Percentiles rank a stretch among this genome's conserved stretches.
phyloP scores from a whole-genome alignment of 1,139 yeast genomes.

The Suzukiozyma palmioleophila region DNA sequence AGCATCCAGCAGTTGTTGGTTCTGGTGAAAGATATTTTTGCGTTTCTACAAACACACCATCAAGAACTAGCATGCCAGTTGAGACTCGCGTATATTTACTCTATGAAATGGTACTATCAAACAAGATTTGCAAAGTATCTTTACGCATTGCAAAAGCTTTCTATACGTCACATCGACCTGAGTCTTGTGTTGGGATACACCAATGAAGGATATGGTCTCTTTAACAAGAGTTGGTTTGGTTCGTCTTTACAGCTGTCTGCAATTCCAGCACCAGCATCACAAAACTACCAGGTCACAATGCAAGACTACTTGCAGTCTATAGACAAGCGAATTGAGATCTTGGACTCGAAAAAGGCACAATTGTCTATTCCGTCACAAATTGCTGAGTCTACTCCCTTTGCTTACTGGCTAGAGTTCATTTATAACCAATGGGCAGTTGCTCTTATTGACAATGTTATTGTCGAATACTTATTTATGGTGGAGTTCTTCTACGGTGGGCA shows the following conservation, averaged over 20 bases:
- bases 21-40: conserved; percentile 54
- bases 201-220: conserved; percentile 23
- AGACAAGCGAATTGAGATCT: conserved; percentile 51
- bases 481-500: conserved; percentile 62
- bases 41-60: conserved; percentile 53
- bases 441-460: conserved; percentile 69
- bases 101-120: conserved; percentile 91
- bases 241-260: conserved; percentile 3
- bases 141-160: conserved; percentile 66
- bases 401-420: conserved; percentile 68
- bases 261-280: conserved; percentile 2
- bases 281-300: conserved; percentile 15
- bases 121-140: conserved; percentile 76
- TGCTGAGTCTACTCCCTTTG: conserved; percentile 69
- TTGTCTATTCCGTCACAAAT: conserved; percentile 79
- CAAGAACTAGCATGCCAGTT: conserved; percentile 71
- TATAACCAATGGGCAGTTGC: conserved; percentile 74
- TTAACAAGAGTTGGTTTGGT: conserved; percentile 27
- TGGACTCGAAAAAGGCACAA: conserved; percentile 24
- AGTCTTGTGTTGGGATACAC: conserved; percentile 47
- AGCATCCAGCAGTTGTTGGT: conserved; percentile 66
- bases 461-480: conserved; percentile 68
- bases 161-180: conserved; percentile 48
- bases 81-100: conserved; percentile 72
- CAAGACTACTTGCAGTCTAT: conserved; percentile 53